These are phyloP conservation scores for Bruguiera hainesii DNA, from an alignment of 441 rosid genomes.

Conservation along the genomic window DNA sequence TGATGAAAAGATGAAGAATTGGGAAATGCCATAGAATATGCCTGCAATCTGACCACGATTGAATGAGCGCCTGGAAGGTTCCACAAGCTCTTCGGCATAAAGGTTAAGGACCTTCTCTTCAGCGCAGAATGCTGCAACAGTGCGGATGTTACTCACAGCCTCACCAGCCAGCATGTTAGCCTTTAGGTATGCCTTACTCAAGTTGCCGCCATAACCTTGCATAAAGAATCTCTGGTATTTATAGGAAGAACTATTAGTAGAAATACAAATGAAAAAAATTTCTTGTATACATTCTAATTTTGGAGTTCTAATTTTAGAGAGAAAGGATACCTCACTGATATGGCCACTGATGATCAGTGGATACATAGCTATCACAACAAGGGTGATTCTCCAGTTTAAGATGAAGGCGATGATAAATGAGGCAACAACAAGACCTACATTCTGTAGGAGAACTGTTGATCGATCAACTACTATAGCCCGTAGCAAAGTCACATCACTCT, in stretches of 20 bases:
- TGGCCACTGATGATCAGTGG: conserved; percentile 89
- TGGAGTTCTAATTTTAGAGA: conserved; percentile 4
- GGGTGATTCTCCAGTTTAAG: conserved; percentile 89
- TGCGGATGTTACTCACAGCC: conserved; percentile 86
- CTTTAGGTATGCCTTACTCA: conserved; percentile 87
- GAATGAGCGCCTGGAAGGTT: conserved; percentile 70
- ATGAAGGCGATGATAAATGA: conserved; percentile 76
- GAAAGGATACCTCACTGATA: conserved; percentile 73
- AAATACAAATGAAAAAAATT: not conserved
- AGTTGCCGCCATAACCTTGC: conserved; percentile 94
- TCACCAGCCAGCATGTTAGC: conserved; percentile 98
- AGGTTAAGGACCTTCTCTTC: conserved; percentile 82
- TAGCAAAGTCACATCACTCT: conserved; percentile 74
- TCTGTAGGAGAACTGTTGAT: conserved; percentile 69
- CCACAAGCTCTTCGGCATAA: conserved; percentile 64
- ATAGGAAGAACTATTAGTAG: not conserved
- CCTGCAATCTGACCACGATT: conserved; percentile 91
- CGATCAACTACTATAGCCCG: conserved; percentile 75
- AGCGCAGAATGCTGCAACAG: conserved; percentile 86
- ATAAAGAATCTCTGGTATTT: conserved; percentile 77
- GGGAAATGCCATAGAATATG: conserved; percentile 77
- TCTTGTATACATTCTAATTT: not conserved
- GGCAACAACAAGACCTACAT: conserved; percentile 63
- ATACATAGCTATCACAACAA: conserved; percentile 72
- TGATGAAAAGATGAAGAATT: conserved; percentile 93